A percentile compares a stretch with the other conserved stretches of the same genome.
Conservation (phyloP, 331 rosid genomes). For the Acacia pycnantha region DNA sequence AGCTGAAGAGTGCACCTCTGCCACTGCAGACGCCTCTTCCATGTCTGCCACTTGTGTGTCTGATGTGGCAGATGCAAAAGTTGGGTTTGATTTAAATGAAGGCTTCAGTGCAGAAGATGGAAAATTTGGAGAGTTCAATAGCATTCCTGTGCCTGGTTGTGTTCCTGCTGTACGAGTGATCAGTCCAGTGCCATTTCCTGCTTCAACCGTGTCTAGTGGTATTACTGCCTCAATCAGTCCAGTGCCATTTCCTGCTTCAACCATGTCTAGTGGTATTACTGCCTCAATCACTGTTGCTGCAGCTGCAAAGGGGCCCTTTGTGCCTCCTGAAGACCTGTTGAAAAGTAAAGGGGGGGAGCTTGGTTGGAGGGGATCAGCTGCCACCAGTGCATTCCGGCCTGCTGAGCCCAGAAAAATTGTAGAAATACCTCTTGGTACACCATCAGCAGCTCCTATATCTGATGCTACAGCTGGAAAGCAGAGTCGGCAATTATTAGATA, state of each 20-base stretch:
- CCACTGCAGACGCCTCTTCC: slow-evolving; percentile 36
- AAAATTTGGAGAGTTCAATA: slow-evolving; percentile 42
- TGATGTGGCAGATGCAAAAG: slow-evolving; percentile 42
- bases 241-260: slow-evolving; percentile 55
- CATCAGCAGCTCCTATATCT: slow-evolving; percentile 25
- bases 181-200: no score
- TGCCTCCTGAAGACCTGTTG: slow-evolving; percentile 69
- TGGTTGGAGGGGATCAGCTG: slow-evolving; percentile 94
- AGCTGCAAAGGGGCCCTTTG: slow-evolving; percentile 73
- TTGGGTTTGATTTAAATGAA: slow-evolving; percentile 80
- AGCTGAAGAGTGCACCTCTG: slow-evolving; percentile 32
- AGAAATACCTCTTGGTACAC: slow-evolving; percentile 39
- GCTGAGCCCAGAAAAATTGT: slow-evolving; percentile 83
- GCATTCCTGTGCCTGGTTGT: slow-evolving; percentile 32
- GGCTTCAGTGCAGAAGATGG: slow-evolving; percentile 68
- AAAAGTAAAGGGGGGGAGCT: slow-evolving; percentile 66
- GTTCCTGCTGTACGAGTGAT: slow-evolving; percentile 45
- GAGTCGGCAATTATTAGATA: slow-evolving; percentile 57
- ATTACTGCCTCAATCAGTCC: no score
- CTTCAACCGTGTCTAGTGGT: no score
- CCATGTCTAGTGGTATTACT: slow-evolving; percentile 56
- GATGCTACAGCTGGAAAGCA: slow-evolving; percentile 42
- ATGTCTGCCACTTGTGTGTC: slow-evolving; percentile 33
- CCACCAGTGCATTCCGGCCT: slow-evolving; percentile 94
- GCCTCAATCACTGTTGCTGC: slow-evolving; percentile 77